Percentiles rank a stretch among this genome's conserved stretches.
These are phyloP conservation scores for Pistacia integerrima DNA, from an alignment of 345 rosid species.

Conservation along the genomic window DNA sequence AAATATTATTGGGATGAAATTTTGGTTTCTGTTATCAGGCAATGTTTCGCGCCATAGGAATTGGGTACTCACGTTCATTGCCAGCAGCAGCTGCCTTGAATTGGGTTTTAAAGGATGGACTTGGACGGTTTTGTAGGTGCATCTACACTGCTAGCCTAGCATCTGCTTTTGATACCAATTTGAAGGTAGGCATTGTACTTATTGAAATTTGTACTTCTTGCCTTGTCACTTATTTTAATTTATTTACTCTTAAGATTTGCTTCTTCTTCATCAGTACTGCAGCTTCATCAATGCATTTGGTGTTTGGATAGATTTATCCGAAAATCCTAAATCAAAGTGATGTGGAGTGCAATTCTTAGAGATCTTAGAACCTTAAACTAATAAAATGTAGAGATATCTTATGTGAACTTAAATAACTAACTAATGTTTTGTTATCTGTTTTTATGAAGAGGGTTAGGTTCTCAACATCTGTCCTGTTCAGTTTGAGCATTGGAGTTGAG, in stretches of 20 bases:
- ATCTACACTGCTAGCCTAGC: conserved; percentile 89
- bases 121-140: conserved; percentile 85
- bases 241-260: background rate
- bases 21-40: conserved; percentile 43
- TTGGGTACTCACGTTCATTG: conserved; percentile 79
- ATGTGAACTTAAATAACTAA: background rate
- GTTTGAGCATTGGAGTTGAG: conserved; percentile 91
- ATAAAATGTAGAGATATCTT: background rate
- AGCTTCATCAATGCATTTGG: conserved; percentile 15
- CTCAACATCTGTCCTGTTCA: conserved; percentile 76
- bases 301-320: conserved; percentile 5
- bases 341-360: background rate
- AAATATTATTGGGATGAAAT: background rate
- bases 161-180: conserved; percentile 86
- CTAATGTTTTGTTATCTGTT: conserved; percentile 19
- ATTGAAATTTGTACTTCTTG: background rate
- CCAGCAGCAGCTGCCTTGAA: conserved; percentile 91
- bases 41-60: conserved; percentile 89
- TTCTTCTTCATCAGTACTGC: background rate
- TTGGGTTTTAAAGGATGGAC: conserved; percentile 92
- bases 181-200: conserved; percentile 54
- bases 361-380: conserved; percentile 16
- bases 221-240: background rate
- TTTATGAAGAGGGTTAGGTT: conserved; percentile 77
- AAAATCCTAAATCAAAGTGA: conserved; percentile 3